Percentiles rank a stretch among this genome's conserved stretches.
These are phyloP conservation scores for Salix arbutifolia DNA, from an alignment of 345 rosid genomes.

Conservation along the genomic window DNA sequence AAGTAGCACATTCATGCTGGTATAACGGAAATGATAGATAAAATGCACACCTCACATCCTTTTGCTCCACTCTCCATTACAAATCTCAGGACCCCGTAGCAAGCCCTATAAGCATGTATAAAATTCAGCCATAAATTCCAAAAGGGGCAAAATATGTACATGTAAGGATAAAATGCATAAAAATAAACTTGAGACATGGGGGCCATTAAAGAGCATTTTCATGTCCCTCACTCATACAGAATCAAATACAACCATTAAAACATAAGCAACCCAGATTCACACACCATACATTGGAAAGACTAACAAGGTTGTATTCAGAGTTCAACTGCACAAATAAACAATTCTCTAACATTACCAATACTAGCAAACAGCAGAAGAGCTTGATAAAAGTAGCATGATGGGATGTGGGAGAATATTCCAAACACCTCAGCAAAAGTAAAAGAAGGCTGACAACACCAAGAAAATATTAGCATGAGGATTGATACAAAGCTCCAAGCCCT, in stretches of 20 bases:
- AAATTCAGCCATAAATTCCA: background rate
- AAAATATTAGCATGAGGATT: constrained; percentile 17
- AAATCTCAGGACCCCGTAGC: constrained; percentile 85
- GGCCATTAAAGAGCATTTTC: background rate
- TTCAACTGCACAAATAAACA: too few species aligned
- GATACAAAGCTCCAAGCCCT: background rate
- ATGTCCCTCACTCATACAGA: background rate
- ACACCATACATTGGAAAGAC: too few species aligned
- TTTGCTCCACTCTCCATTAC: constrained; percentile 45
- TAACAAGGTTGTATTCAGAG: too few species aligned
- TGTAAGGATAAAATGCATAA: background rate
- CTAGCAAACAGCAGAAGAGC: too few species aligned
- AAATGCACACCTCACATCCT: constrained; percentile 28
- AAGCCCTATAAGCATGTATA: constrained; percentile 44
- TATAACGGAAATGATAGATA: too few species aligned
- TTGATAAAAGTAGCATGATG: background rate
- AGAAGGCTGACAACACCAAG: constrained; percentile 40
- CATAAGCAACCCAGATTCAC: background rate
- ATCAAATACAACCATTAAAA: background rate
- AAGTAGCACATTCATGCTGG: background rate
- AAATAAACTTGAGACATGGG: background rate
- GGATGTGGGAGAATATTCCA: constrained; percentile 39
- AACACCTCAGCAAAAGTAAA: constrained; percentile 34
- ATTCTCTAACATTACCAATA: too few species aligned
- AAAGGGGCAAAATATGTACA: background rate